These are phyloP conservation scores for Odonthalia washingtoniensis DNA, from an alignment of 31 red algal species.

Conservation along the genomic window DNA sequence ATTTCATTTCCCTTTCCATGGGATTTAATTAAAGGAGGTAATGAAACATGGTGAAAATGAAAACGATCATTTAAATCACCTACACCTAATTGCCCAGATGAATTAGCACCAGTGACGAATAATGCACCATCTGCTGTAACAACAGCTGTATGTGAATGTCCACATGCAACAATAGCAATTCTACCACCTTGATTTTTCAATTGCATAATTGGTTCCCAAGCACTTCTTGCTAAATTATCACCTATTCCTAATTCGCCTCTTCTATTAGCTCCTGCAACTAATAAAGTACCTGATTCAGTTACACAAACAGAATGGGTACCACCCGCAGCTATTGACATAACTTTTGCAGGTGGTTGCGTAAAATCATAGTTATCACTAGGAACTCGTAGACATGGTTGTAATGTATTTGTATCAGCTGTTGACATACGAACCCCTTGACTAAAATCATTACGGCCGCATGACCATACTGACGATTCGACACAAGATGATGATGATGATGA, in stretches of 20 bases:
- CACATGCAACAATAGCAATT: constrained; percentile 47
- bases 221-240: constrained; percentile 14
- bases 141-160: constrained; percentile 42
- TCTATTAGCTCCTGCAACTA: constrained; percentile 52
- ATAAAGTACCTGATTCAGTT: constrained; percentile 46
- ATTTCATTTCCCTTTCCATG: too few relatives aligned
- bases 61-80: constrained; percentile 11
- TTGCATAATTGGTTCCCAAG: constrained; percentile 36
- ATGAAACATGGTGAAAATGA: constrained; percentile 35
- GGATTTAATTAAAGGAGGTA: too few relatives aligned
- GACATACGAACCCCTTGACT: constrained; percentile 48
- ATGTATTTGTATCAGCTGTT: constrained; percentile 29
- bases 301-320: constrained; percentile 49
- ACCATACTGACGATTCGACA: constrained; percentile 47
- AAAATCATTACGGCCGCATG: constrained; percentile 56
- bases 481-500: neutral
- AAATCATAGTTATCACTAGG: constrained; percentile 40
- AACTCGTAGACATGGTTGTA: constrained; percentile 24
- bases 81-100: constrained; percentile 51
- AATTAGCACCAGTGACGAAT: constrained; percentile 51
- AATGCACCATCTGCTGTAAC: constrained; percentile 39
- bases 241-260: constrained; percentile 55
- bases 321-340: constrained; percentile 52
- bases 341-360: constrained; percentile 10
- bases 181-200: constrained; percentile 21